A percentile compares a stretch with the other conserved stretches of the same genome.
phyloP scores from a whole-genome alignment of 78 protist genomes.

The Acrasis kona region DNA sequence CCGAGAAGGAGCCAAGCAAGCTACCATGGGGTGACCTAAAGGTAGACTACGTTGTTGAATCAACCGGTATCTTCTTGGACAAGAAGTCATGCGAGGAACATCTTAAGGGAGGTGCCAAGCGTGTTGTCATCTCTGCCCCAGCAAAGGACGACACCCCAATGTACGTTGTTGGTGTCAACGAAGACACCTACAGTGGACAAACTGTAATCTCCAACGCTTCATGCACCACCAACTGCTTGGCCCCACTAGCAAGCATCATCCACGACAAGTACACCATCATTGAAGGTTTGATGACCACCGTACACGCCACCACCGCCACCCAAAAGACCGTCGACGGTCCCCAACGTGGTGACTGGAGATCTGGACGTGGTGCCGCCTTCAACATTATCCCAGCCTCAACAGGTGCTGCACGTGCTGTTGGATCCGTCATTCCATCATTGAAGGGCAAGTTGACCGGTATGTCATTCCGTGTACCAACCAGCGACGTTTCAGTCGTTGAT shows the following conservation, averaged over 20 bases:
- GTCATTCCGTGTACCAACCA: slow-evolving; percentile 99
- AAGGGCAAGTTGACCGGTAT: slow-evolving; percentile 98
- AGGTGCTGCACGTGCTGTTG: slow-evolving; percentile 99
- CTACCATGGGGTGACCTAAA: slow-evolving; percentile 63
- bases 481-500: slow-evolving; percentile 98
- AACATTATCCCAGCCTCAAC: slow-evolving; percentile 99
- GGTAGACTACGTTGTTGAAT: slow-evolving; percentile 87
- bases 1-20: slow-evolving; percentile 62
- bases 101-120: slow-evolving; percentile 88
- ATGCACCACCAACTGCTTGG: slow-evolving; percentile 99
- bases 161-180: slow-evolving; percentile 98
- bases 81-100: slow-evolving; percentile 73
- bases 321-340: slow-evolving; percentile 97
- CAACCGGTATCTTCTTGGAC: slow-evolving; percentile 95
- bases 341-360: slow-evolving; percentile 91
- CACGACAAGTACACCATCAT: slow-evolving; percentile 90
- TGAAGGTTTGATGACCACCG: slow-evolving; percentile 98
- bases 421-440: slow-evolving; percentile 80
- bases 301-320: slow-evolving; percentile 98
- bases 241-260: slow-evolving; percentile 94
- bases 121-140: slow-evolving; percentile 99
- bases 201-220: slow-evolving; percentile 91
- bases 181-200: slow-evolving; percentile 33
- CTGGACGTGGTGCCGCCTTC: slow-evolving; percentile 85
- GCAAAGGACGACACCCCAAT: slow-evolving; percentile 88